Evolutionary conservation across 1,284 basidiomycete species (phyloP).

Genomic region (Trichosporon faecale): DNA sequence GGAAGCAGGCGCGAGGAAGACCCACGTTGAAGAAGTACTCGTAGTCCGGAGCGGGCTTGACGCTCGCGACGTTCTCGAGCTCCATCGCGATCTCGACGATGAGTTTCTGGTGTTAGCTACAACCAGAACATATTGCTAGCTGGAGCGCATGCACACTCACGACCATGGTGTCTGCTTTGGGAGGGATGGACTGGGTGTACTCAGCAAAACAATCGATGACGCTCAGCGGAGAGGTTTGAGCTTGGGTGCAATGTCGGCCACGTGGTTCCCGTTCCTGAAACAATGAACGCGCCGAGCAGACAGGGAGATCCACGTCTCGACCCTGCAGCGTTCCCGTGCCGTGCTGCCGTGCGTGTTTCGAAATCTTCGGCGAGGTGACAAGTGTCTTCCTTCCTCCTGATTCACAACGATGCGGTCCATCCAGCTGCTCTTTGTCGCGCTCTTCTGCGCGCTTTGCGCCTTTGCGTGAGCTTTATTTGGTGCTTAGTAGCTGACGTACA

Average conservation of each 20-base stretch:
- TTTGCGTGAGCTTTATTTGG: slow-evolving; percentile 12
- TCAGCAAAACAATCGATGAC: not conserved
- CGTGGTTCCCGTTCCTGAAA: slow-evolving; percentile 2
- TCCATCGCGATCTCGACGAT: slow-evolving; percentile 49
- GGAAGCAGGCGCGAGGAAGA: not conserved
- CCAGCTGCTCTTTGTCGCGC: slow-evolving; percentile 17
- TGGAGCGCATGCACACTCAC: not conserved
- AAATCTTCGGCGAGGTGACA: not conserved
- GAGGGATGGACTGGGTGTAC: not conserved
- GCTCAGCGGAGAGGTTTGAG: not conserved
- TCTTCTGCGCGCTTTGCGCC: slow-evolving; percentile 15
- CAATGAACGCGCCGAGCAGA: not conserved
- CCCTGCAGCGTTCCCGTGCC: not conserved
- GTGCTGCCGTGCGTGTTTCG: not conserved
- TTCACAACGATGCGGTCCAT: not conserved
- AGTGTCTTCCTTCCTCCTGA: not conserved
- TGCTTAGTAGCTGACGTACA: slow-evolving; percentile 16
- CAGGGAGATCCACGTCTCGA: not conserved
- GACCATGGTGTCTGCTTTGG: slow-evolving; percentile 16
- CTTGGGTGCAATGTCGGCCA: not conserved
- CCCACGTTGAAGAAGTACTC: slow-evolving; percentile 51
- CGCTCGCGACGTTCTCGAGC: slow-evolving; percentile 48
- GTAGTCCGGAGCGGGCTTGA: slow-evolving; percentile 45
- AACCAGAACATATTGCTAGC: no score
- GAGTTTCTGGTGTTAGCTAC: slow-evolving; percentile 44